Evolutionary conservation across 2,329 filamentous ascomycete species (phyloP), one percentile per base, ranked within the genome.

Genomic region (Rutstroemia sp.): DNA sequence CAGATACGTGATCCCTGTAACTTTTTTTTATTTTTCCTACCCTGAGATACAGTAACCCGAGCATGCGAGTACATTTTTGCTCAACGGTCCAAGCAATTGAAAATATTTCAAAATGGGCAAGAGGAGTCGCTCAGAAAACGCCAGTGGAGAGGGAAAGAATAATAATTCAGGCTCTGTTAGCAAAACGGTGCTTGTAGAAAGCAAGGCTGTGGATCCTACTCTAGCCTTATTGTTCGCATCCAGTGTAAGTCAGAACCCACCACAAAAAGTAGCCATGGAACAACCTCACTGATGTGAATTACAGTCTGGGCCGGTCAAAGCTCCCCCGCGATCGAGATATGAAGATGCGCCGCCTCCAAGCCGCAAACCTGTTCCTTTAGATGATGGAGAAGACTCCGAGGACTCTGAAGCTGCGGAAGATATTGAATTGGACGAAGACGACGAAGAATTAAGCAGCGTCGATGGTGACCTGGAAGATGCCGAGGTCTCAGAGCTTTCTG

Each of bases 181-280:
- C 44, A 66, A 69, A 57, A 61, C 71, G 39, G 67, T 74, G 54
- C n/a, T 64, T 10, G 58, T 59, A 10, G 58, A 65, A 25, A 63
- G 65, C 47, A 80, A 80, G 70, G 76, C 78, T 58, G 76, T 90
- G 58, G 87, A 91, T 75, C 85, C 87, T 69, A 74, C 78, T 56
- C 75, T 91, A 63, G 78, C 84, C 66, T 83, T 85, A 59, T 77
- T 91, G 41, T 91, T 91, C 73, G 79, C 84, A 57, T 76, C 78
- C 57, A 90, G 87, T 76, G 87, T 89, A 79, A 74, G 84, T 79
- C 44, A 39, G 9, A 7, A 54, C 23, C 21, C 21, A 21, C 12
- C 21, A 17, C 7, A 42, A 30, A 16, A 34, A 34, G 27, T 19
- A 34, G 30, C 25, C 50, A 45, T 42, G 25, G 49, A 30, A 17